These are phyloP conservation scores for Takashimella tepidaria DNA, from an alignment of 1,284 basidiomycete genomes.

Conservation along the genomic window DNA sequence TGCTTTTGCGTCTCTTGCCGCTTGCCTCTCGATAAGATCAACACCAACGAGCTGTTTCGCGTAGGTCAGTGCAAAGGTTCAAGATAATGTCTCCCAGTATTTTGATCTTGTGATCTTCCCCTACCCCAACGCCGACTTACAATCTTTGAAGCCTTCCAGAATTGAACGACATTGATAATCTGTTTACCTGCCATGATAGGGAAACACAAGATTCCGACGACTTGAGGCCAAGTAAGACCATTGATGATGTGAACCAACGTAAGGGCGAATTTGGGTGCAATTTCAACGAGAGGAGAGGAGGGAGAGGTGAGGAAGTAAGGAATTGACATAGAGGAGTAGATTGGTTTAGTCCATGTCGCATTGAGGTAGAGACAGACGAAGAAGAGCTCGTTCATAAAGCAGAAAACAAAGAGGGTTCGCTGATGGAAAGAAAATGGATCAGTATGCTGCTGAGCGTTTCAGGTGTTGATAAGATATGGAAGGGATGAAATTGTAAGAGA, in stretches of 20 bases:
- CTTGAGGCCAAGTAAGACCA: constrained; percentile 70
- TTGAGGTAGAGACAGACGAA: constrained; percentile 94
- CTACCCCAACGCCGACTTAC: no score
- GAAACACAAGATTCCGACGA: constrained; percentile 62
- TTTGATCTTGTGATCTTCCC: no score
- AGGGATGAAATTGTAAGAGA: no score
- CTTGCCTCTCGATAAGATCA: constrained; percentile 74
- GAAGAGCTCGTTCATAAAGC: constrained; percentile 96
- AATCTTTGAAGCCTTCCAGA: constrained; percentile 98
- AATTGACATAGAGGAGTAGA: constrained; percentile 16
- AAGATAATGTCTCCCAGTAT: no score
- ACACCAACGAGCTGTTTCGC: constrained; percentile 65
- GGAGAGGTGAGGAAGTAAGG: constrained; percentile 26
- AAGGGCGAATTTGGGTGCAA: constrained; percentile 22
- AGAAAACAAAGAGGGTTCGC: constrained; percentile 85
- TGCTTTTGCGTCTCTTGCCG: constrained; percentile 53
- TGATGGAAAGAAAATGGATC: constrained; percentile 37
- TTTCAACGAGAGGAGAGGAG: constrained; percentile 16
- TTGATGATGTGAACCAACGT: constrained; percentile 10
- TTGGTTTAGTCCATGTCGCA: constrained; percentile 64
- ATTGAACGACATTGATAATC: constrained; percentile 90
- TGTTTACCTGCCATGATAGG: constrained; percentile 83
- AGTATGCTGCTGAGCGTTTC: no score
- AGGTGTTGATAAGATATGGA: no score
- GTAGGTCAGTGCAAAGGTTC: no score